Percentiles rank a stretch among this genome's conserved stretches.
These are phyloP conservation scores for Elaeagnus macrophylla DNA, from an alignment of 306 rosid genomes.

Conservation along the genomic window DNA sequence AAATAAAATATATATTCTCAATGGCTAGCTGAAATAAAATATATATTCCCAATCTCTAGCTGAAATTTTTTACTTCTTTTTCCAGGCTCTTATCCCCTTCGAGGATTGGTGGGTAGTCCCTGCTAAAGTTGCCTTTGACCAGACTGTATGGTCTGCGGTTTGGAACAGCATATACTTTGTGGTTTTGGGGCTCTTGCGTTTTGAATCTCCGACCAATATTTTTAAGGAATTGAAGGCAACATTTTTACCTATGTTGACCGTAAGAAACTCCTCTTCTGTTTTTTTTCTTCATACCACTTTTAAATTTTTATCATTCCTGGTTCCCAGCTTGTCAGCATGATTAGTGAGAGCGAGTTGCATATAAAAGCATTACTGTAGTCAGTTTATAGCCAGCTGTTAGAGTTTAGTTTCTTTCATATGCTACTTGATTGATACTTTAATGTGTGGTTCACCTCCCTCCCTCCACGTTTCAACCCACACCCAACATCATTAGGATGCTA, in stretches of 20 bases:
- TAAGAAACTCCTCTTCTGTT: conserved; percentile 31
- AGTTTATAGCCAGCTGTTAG: not conserved
- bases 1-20: too few relatives aligned
- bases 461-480: too few relatives aligned
- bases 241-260: conserved; percentile 76
- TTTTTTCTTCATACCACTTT: conserved; percentile 6
- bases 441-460: too few relatives aligned
- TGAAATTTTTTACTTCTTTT: conserved; percentile 21
- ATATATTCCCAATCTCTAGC: conserved; percentile 6
- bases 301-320: conserved; percentile 5
- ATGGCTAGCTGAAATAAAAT: conserved; percentile 25
- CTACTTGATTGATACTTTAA: not conserved
- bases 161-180: conserved; percentile 95
- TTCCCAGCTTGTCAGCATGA: not conserved
- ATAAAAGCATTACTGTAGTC: not conserved
- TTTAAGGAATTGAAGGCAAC: conserved; percentile 64
- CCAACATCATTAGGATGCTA: too few relatives aligned
- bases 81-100: conserved; percentile 73
- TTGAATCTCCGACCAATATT: conserved; percentile 41
- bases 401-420: conserved; percentile 1
- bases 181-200: conserved; percentile 68
- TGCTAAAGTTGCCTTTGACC: conserved; percentile 87
- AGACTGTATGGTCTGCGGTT: conserved; percentile 81
- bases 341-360: not conserved
- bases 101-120: conserved; percentile 95